phyloP scores from a whole-genome alignment of 164 flowering plant genomes.

The Macadamia integrifolia region DNA sequence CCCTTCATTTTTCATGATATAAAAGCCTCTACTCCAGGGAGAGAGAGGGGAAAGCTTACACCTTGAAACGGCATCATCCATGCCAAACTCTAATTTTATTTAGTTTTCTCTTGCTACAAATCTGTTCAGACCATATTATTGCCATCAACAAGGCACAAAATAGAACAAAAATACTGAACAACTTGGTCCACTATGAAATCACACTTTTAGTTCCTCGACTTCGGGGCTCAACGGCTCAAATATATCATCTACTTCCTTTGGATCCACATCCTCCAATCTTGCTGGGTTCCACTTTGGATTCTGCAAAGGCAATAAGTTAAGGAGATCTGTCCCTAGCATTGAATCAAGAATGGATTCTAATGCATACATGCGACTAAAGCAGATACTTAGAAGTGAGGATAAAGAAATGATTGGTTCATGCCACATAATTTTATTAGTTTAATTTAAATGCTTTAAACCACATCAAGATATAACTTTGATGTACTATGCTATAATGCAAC shows the following conservation, averaged over 20 bases:
- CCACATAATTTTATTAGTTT: too few relatives aligned
- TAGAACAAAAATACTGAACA: not conserved
- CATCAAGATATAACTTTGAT: too few relatives aligned
- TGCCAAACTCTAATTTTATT: not conserved
- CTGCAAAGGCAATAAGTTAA: slow-evolving; percentile 25
- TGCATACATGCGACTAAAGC: not conserved
- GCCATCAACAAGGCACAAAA: not conserved
- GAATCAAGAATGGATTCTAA: not conserved
- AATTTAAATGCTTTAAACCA: too few relatives aligned
- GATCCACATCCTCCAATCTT: slow-evolving; percentile 37
- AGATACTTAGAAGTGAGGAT: not conserved
- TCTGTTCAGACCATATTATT: not conserved
- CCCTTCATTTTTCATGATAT: too few relatives aligned
- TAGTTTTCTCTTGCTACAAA: too few relatives aligned
- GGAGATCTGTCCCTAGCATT: not conserved
- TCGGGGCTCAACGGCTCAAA: slow-evolving; percentile 38
- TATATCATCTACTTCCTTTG: slow-evolving; percentile 33
- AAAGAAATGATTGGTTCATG: too few relatives aligned
- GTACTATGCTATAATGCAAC: too few relatives aligned
- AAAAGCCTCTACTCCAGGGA: too few relatives aligned
- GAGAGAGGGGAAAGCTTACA: too few relatives aligned
- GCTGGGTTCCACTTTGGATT: slow-evolving; percentile 56
- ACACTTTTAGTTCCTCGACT: slow-evolving; percentile 32
- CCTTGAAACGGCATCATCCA: not conserved
- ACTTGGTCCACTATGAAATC: slow-evolving; percentile 6